Evolutionary conservation across 2,329 filamentous ascomycete genomes (phyloP), one percentile per base, ranked within the genome.

Genomic region (Rhynchosporium agropyri): DNA sequence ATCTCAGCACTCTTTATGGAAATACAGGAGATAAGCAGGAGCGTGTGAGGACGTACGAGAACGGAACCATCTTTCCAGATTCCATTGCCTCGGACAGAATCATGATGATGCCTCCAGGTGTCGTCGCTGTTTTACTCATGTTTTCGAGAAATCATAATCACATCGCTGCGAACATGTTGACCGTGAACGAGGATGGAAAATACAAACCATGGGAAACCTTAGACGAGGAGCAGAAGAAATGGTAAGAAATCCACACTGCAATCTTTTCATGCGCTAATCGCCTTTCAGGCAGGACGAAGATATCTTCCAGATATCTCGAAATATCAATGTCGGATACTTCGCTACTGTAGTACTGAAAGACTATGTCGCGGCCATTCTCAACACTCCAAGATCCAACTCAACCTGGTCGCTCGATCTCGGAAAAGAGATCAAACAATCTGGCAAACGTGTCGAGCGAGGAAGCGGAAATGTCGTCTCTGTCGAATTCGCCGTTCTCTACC

Each of bases 301-400:
- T 60, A 74, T 81, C 62, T 81, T 81, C 69, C 79, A 81, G 64
- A 67, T 79, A 12, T 69, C 75, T 13, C 74, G 79, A 48, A 79
- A 79, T 64, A 79, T 80, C 67, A 81, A 80, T 61, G 78, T 79
- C 20, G 79, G 78, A 40, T 80, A 78, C 68, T 80, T 80, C 69
- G 78, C 77, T 2, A 75, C 77, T 0, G 77, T 80, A 3, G 78
- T 80, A 1, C 64, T 80, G 45, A 77, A 76, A 58, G 79, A 81
- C 65, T 80, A 80, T 63, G 79, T 80, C 20, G 67, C 69, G 33
- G 67, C 78, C n/a, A 80, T 80, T 67, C 70, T 80, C 50, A 79
- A 79, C 63, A 79, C 77, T 4, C 76, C 77, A 1, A 73, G 78
- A 49, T 77, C 78, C 26, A 76, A 79, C 62, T 79, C 78, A 0